A percentile compares a stretch with the other conserved stretches of the same genome.
Conservation (phyloP, 345 rosid species). For the Euphorbia tirucalli region DNA sequence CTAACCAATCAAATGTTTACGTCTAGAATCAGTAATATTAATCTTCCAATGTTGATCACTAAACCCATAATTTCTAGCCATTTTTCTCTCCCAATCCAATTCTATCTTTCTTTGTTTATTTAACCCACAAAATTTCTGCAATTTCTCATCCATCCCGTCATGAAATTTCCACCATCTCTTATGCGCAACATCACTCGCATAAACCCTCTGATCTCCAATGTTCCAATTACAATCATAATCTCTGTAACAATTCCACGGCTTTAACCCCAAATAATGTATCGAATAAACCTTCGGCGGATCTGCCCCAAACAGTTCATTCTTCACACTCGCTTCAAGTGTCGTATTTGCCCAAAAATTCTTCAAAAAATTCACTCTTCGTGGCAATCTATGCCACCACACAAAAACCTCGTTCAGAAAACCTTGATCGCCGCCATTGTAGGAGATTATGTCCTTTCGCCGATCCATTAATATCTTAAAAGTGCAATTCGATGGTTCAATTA, state of each 20-base stretch:
- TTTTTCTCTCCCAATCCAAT: slow-evolving; percentile 71
- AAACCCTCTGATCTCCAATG: slow-evolving; percentile 48
- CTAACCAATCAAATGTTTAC: slow-evolving; percentile 41
- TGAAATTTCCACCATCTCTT: slow-evolving; percentile 80
- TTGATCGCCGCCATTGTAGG: slow-evolving; percentile 95
- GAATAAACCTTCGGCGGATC: slow-evolving; percentile 79
- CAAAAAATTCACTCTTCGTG: slow-evolving; percentile 70
- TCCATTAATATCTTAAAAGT: slow-evolving; percentile 64
- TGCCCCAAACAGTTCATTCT: slow-evolving; percentile 67
- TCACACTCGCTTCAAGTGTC: slow-evolving; percentile 54
- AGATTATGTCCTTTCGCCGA: slow-evolving; percentile 56
- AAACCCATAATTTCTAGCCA: slow-evolving; percentile 46
- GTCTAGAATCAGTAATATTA: slow-evolving; percentile 71
- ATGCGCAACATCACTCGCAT: slow-evolving; percentile 86
- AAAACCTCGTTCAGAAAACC: slow-evolving; percentile 81
- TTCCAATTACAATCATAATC: slow-evolving; percentile 94
- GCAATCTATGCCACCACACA: slow-evolving; percentile 93
- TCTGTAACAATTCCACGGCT: slow-evolving; percentile 90
- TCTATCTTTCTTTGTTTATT: slow-evolving; percentile 60
- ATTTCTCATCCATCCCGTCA: slow-evolving; percentile 57
- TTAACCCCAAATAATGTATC: slow-evolving; percentile 76
- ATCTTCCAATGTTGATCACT: slow-evolving; percentile 70
- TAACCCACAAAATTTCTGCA: slow-evolving; percentile 68
- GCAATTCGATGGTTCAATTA: slow-evolving; percentile 94
- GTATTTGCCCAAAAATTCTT: slow-evolving; percentile 93